Percentiles rank a stretch among this genome's conserved stretches.
phyloP scores from a whole-genome alignment of 2,329 filamentous ascomycete species.

The Neocatenulostroma microsporum region DNA sequence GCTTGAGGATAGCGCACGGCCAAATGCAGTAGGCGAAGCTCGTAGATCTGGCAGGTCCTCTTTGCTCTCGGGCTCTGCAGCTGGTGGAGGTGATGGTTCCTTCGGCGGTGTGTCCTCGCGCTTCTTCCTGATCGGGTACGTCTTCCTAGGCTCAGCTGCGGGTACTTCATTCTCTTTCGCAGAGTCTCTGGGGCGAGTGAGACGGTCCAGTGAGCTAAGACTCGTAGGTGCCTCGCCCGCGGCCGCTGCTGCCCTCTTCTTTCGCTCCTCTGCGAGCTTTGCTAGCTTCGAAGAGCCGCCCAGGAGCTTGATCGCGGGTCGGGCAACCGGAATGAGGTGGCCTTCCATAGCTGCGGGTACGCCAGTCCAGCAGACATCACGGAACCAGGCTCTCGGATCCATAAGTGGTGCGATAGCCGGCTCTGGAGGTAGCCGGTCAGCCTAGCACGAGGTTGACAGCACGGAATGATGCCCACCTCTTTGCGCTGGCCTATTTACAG shows the following conservation, averaged over 20 bases:
- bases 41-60: conserved; percentile 23
- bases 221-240: conserved; percentile 9
- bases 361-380: conserved; percentile 77
- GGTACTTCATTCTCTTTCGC: conserved; percentile 20
- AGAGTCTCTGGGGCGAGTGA: conserved; percentile 25
- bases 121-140: conserved; percentile 25
- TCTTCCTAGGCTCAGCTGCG: conserved; percentile 63
- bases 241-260: conserved; percentile 63
- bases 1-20: conserved; percentile 18
- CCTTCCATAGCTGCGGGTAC: conserved; percentile 51
- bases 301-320: conserved; percentile 63
- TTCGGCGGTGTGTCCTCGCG: conserved; percentile 22
- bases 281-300: conserved; percentile 89
- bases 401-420: conserved; percentile 17
- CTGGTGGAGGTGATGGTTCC: conserved; percentile 22
- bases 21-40: conserved; percentile 25
- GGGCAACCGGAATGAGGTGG: conserved; percentile 50
- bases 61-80: conserved; percentile 17
- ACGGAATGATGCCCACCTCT: conserved; percentile 11
- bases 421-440: conserved; percentile 12
- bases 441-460: conserved; percentile 17
- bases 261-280: conserved; percentile 75
- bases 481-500: too few relatives aligned
- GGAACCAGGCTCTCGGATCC: conserved; percentile 59
- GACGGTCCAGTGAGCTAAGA: conserved; percentile 39